These are phyloP conservation scores for Hypomontagnella monticulosa DNA, from an alignment of 495 filamentous ascomycete species.

Conservation along the genomic window DNA sequence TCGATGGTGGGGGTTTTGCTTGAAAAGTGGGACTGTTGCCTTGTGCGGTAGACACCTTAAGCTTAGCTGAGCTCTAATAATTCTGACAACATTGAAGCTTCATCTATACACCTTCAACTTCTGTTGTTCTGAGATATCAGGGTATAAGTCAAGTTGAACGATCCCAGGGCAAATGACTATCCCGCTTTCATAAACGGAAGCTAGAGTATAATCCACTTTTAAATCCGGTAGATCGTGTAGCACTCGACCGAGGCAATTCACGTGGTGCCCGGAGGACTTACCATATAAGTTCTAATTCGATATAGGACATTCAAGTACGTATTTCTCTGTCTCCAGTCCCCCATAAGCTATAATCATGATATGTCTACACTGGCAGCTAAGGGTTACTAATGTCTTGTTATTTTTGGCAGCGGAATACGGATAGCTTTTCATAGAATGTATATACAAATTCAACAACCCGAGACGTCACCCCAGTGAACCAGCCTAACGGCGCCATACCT, in stretches of 20 bases:
- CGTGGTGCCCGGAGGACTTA: conserved; percentile 15
- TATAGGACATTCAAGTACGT: background rate
- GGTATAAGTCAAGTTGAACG: background rate
- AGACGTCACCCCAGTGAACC: too few species aligned
- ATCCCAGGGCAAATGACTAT: too few species aligned
- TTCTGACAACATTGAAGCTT: background rate
- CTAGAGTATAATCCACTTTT: too few species aligned
- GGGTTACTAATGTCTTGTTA: background rate
- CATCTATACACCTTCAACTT: background rate
- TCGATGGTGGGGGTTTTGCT: conserved; percentile 24
- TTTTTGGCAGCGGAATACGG: background rate
- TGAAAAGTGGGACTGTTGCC: conserved; percentile 13
- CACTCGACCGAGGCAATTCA: background rate
- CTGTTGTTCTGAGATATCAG: background rate
- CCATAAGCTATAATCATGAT: too few species aligned
- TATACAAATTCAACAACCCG: background rate
- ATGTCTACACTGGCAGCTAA: too few species aligned
- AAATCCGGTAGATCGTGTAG: too few species aligned
- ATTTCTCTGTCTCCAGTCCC: too few species aligned
- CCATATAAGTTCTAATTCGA: conserved; percentile 15
- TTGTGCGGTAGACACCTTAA: conserved; percentile 20
- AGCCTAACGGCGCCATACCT: too few species aligned
- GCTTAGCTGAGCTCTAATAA: conserved; percentile 15
- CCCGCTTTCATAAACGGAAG: too few species aligned
- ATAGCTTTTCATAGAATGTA: background rate